Evolutionary conservation across 75 land plant species (phyloP).

Genomic region (Selaginella tamariscina): DNA sequence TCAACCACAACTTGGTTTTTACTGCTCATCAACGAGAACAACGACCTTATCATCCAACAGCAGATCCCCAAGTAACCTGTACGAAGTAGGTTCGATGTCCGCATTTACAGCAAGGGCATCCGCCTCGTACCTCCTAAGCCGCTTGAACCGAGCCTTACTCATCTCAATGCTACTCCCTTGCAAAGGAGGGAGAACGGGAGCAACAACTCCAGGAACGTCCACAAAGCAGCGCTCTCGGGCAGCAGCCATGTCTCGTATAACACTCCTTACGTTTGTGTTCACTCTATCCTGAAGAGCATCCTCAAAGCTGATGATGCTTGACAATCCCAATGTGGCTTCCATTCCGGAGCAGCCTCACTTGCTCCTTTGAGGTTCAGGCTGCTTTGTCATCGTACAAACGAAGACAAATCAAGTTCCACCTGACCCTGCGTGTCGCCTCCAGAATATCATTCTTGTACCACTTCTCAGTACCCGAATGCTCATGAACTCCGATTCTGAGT

Average conservation of each 20-base stretch:
- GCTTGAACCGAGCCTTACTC: neutral
- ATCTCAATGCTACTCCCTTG: neutral
- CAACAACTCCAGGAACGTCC: neutral
- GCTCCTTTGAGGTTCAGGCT: neutral
- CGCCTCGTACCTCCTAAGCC: neutral
- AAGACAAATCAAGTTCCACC: neutral
- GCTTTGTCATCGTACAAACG: neutral
- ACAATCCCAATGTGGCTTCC: neutral
- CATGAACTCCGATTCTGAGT: constrained; percentile 1
- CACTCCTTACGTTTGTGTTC: neutral
- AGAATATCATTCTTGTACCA: neutral
- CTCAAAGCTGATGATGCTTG: neutral
- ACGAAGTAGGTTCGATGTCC: neutral
- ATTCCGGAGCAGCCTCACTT: neutral
- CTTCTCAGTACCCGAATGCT: neutral
- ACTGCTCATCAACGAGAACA: neutral
- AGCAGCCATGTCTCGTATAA: neutral
- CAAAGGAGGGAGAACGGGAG: neutral
- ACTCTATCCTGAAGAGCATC: neutral
- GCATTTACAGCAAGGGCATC: neutral
- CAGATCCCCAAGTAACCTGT: neutral
- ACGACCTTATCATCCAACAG: neutral
- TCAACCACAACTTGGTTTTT: too few relatives aligned
- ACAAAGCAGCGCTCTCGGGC: neutral
- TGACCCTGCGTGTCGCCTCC: neutral